phyloP scores from a whole-genome alignment of 495 filamentous ascomycete species.

The Friedmanniomyces simplex region DNA sequence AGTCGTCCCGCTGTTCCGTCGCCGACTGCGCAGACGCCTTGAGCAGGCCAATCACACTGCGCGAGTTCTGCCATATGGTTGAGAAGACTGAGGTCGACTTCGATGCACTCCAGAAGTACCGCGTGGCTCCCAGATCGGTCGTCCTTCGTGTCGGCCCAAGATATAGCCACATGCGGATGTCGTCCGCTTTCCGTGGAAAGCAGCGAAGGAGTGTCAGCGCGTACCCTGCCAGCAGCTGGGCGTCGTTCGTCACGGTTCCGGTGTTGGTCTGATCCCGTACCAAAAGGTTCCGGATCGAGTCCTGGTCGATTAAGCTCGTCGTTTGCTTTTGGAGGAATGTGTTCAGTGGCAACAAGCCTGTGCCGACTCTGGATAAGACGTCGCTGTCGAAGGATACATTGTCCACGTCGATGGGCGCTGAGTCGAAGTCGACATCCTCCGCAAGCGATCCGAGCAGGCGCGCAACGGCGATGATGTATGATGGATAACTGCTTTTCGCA shows the following conservation, averaged over 20 bases:
- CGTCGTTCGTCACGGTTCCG: constrained; percentile 34
- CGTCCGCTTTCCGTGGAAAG: constrained; percentile 73
- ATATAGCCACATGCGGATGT: constrained; percentile 94
- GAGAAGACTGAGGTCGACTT: constrained; percentile 56
- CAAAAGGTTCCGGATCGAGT: constrained; percentile 26
- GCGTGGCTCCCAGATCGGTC: constrained; percentile 56
- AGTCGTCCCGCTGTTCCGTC: constrained; percentile 51
- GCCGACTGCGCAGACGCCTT: constrained; percentile 30
- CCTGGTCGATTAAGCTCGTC: constrained; percentile 53
- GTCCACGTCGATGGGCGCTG: constrained; percentile 11
- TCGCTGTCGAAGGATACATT: constrained; percentile 15
- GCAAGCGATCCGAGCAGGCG: constrained; percentile 52
- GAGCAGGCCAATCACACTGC: constrained; percentile 47
- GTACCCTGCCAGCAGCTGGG: constrained; percentile 71
- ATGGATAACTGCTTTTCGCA: constrained; percentile 47
- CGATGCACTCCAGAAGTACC: constrained; percentile 80
- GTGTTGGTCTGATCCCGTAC: constrained; percentile 15
- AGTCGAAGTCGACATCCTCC: constrained; percentile 47
- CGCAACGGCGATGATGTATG: constrained; percentile 42
- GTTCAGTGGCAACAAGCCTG: constrained; percentile 19
- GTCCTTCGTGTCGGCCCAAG: constrained; percentile 55
- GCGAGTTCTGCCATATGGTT: constrained; percentile 49
- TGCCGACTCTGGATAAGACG: constrained; percentile 11
- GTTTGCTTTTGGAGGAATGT: constrained; percentile 41
- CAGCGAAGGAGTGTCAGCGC: constrained; percentile 75